A percentile compares a stretch with the other conserved stretches of the same genome.
Evolutionary conservation across 495 filamentous ascomycete genomes (phyloP).

Genomic region (Talaromyces adpressus): DNA sequence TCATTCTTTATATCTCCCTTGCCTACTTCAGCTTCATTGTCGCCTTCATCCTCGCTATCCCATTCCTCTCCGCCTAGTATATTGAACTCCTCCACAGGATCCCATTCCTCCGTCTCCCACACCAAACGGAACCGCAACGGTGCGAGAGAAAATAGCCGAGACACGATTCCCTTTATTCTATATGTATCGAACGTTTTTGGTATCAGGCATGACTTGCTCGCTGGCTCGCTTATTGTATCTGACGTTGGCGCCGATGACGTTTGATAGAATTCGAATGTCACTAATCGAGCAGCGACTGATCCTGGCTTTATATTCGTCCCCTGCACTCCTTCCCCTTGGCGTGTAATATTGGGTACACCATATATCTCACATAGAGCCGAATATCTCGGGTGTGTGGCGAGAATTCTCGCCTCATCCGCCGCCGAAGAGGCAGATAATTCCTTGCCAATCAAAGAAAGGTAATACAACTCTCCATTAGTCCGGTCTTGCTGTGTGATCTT

Average conservation of each 20-base stretch:
- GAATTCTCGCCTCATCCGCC: slow-evolving; percentile 42
- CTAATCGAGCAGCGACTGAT: slow-evolving; percentile 67
- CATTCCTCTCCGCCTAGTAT: slow-evolving; percentile 55
- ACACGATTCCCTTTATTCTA: slow-evolving; percentile 68
- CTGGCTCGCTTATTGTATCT: not conserved
- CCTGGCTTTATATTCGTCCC: slow-evolving; percentile 46
- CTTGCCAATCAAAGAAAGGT: slow-evolving; percentile 71
- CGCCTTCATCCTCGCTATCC: slow-evolving; percentile 51
- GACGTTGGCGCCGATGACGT: slow-evolving; percentile 10
- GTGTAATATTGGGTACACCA: slow-evolving; percentile 53
- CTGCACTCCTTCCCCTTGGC: slow-evolving; percentile 11
- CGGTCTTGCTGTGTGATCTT: slow-evolving; percentile 65
- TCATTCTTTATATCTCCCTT: slow-evolving; percentile 5
- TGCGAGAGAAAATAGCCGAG: slow-evolving; percentile 56
- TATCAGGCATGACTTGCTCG: slow-evolving; percentile 41
- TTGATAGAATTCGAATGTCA: slow-evolving; percentile 56
- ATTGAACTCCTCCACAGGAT: slow-evolving; percentile 53
- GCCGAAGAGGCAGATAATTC: slow-evolving; percentile 58
- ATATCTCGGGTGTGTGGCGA: slow-evolving; percentile 62
- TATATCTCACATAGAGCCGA: slow-evolving; percentile 64
- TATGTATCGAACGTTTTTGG: slow-evolving; percentile 77
- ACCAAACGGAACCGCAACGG: slow-evolving; percentile 60
- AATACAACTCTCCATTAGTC: slow-evolving; percentile 84
- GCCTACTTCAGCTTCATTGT: slow-evolving; percentile 20
- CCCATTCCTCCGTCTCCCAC: slow-evolving; percentile 80